Base-by-base conservation (phyloP, 208 protist genomes). In the Angomonas ambiguus region DNA sequence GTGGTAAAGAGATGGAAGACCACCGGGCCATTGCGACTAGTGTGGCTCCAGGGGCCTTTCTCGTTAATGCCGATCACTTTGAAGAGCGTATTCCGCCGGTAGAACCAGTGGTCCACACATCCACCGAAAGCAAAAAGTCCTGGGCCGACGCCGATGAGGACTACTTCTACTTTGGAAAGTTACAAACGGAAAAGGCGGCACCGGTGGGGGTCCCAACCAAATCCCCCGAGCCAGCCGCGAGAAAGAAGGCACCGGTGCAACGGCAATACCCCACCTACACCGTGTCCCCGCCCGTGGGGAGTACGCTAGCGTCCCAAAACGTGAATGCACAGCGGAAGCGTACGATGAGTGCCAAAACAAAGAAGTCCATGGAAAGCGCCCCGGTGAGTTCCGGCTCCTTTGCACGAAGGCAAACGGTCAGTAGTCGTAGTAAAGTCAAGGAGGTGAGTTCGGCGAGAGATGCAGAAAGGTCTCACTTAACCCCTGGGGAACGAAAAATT, bases 111-210 rank as follows among this genome's bases (percentile, higher is more conserved):
- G 48, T 28, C 56, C 28, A 2, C 30, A 63, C 27, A 20, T 1
- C 34, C 32, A 13, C 20, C 2, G 27, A 57, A 10, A 13, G n/a
- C n/a, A n/a, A 38, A 8, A 55, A 13, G 8, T 62, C 61, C n/a
- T 81, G 74, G 69, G 63, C 76, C 1, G 73, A 86, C 22, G 73
- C 80, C 35, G 83, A 91, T 22, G 85, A 92, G 20, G 85, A 92
- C 72, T 92, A 94, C 71, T 92, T 92, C 51, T 88, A 87, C 74
- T 94, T 92, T 77, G 88, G 84, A n/a, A 34, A 38, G 8, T 18
- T 6, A 5, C 56, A 38, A 38, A n/a, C 51, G 38, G 58, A 25
- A 31, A 41, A 57, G 2, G 35, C 71, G 32, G 56, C 59, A 0
- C 27, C 67, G 5, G 48, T 25, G 11, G 56, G 30, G 22, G 24